Evolutionary conservation across 1,139 yeast species (phyloP), one percentile per base, ranked within the genome.

Genomic region (Blastobotrys persicus): DNA sequence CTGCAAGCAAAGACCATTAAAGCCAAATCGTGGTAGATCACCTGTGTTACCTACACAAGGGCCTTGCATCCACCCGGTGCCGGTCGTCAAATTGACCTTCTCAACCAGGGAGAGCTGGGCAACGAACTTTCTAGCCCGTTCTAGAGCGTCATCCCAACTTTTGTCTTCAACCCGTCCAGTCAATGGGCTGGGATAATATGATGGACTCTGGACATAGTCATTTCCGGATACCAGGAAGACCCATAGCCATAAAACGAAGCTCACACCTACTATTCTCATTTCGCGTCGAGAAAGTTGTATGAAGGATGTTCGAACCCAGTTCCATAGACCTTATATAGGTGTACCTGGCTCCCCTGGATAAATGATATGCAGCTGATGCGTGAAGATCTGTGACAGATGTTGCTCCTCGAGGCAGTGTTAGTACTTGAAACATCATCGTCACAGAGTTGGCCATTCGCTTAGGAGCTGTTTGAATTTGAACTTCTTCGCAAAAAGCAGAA

Each of bases 31-130:
- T 20, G 81, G 81, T 41, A 81, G 75, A 16, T 78, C 70, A 0
- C 85, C 86, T 0, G 86, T 79, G 60, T 79, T 79, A 2, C 87
- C 87, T 16, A 80, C 74, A 63, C 86, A 81, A 1, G 83, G 83
- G 3, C 83, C 85, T 7, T 79, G 71, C 2, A 79, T 78, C 83
- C 84, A 80, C 17, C 85, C 84, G 4, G 80, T 75, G n/a, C 86
- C 86, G 2, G 85, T 78, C 4, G 86, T 81, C 49, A 81, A 64
- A 59, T 81, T 81, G 37, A 79, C 84, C 58, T 80, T 81, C 59
- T 81, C 86, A 14, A 75, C 66, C 35, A 78, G 72, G 1, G 83
- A 71, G 79, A 81, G 76, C 55, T 77, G 77, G 53, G 76, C 76
- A 23, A 73, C 77, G 28, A 80, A 65, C 49, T 73, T 76, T 49